Conservation (phyloP, 495 filamentous ascomycete species). For the Trichoderma reesei region DNA sequence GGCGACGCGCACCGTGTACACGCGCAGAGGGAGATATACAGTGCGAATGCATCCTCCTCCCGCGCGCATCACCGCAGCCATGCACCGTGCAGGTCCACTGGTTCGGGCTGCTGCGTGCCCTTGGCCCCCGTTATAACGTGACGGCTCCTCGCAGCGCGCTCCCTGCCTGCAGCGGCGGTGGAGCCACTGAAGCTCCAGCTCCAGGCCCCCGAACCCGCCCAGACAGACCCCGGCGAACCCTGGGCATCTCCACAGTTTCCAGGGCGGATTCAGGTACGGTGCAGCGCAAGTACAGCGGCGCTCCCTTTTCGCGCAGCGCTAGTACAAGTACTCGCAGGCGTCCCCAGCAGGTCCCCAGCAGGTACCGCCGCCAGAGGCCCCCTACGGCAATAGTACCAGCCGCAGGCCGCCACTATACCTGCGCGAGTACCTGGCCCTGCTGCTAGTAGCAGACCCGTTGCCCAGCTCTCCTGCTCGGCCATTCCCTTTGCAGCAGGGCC, state of each 20-base stretch:
- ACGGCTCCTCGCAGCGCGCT: slow-evolving; percentile 4
- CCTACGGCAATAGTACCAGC: slow-evolving; percentile 2
- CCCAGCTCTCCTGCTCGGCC: neutral
- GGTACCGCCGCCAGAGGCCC: neutral
- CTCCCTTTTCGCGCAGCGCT: slow-evolving; percentile 6
- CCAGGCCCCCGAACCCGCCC: neutral
- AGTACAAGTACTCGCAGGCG: slow-evolving; percentile 2
- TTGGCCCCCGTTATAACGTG: neutral
- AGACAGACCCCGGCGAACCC: neutral
- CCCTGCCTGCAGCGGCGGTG: slow-evolving; percentile 2
- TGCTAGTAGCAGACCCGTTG: too few relatives aligned
- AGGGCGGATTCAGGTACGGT: slow-evolving; percentile 6
- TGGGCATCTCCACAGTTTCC: slow-evolving; percentile 5
- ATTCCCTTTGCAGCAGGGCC: neutral
- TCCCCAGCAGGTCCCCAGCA: neutral
- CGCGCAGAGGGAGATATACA: neutral
- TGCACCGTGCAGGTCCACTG: neutral
- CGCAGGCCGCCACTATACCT: too few relatives aligned
- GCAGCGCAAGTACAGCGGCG: neutral
- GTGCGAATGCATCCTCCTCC: neutral
- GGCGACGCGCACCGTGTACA: neutral
- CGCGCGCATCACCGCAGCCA: neutral
- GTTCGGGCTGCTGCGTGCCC: slow-evolving; percentile 2
- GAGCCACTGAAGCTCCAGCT: neutral
- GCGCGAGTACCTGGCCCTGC: too few relatives aligned